phyloP scores from a whole-genome alignment of 352 stramenopile species.

The Plasmopara halstedii region DNA sequence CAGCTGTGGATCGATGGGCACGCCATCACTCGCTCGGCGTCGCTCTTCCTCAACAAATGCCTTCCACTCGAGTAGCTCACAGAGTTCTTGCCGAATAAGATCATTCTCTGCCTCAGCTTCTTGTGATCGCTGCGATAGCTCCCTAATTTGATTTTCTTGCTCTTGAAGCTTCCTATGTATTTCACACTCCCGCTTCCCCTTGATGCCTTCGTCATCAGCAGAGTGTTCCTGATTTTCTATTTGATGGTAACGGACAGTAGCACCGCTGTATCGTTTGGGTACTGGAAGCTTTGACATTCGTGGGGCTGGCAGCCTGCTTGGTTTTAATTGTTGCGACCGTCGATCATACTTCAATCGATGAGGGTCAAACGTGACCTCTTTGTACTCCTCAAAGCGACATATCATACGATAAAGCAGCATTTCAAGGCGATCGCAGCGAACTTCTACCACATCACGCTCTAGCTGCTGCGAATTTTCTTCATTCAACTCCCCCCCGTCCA shows the following conservation, averaged over 20 bases:
- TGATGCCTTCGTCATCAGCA: slow-evolving; percentile 19
- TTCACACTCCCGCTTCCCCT: slow-evolving; percentile 27
- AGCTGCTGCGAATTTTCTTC: slow-evolving; percentile 17
- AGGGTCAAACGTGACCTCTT: slow-evolving; percentile 50
- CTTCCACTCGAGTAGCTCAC: slow-evolving; percentile 70
- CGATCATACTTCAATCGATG: slow-evolving; percentile 23
- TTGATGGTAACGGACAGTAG: slow-evolving; percentile 23
- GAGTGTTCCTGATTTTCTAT: slow-evolving; percentile 37
- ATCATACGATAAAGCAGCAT: slow-evolving; percentile 85
- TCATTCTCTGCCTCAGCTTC: slow-evolving; percentile 65
- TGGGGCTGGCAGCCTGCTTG: slow-evolving; percentile 32
- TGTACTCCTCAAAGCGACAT: slow-evolving; percentile 79
- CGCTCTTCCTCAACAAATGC: slow-evolving; percentile 45
- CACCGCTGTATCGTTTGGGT: slow-evolving; percentile 37
- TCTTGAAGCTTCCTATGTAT: slow-evolving; percentile 46
- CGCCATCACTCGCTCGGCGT: slow-evolving; percentile 25
- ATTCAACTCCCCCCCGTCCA: slow-evolving; percentile 30
- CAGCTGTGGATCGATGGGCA: slow-evolving; percentile 11
- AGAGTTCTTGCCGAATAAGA: slow-evolving; percentile 57
- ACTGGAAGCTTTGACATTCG: slow-evolving; percentile 32
- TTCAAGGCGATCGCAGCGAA: slow-evolving; percentile 62
- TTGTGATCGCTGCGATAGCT: slow-evolving; percentile 19
- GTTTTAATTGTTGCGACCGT: slow-evolving; percentile 14
- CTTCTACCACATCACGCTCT: slow-evolving; percentile 34
- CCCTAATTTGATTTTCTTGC: slow-evolving; percentile 19